Evolutionary conservation across 1,139 yeast species (phyloP).

Genomic region (Suhomyces ambrosiae): DNA sequence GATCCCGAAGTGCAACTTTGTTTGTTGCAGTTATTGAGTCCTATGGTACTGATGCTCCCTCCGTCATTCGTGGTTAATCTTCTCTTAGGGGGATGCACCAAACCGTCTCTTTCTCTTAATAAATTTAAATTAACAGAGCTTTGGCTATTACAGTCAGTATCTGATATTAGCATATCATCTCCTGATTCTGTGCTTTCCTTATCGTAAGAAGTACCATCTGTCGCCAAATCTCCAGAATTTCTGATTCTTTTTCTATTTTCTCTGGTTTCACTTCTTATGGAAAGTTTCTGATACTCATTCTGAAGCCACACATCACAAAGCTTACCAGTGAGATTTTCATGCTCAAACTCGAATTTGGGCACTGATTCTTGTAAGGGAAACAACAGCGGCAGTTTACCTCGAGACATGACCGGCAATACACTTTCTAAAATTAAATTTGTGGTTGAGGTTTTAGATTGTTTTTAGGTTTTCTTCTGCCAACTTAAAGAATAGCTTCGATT

Average conservation of each 20-base stretch:
- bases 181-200: conserved; percentile 28
- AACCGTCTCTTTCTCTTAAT: conserved; percentile 21
- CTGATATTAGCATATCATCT: conserved; percentile 43
- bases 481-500: too few relatives aligned
- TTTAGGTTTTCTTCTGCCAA: too few relatives aligned
- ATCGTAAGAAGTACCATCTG: conserved; percentile 11
- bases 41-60: conserved; percentile 5
- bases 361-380: conserved; percentile 37
- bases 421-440: too few relatives aligned
- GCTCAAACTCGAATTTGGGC: conserved; percentile 38
- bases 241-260: conserved; percentile 19
- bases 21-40: conserved; percentile 4
- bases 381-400: conserved; percentile 28
- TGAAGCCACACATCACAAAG: conserved; percentile 39
- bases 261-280: conserved; percentile 18
- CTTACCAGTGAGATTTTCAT: conserved; percentile 37
- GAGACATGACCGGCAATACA: conserved; percentile 7
- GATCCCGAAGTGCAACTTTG: conserved; percentile 3
- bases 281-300: conserved; percentile 34
- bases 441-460: neutral
- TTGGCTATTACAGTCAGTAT: conserved; percentile 35
- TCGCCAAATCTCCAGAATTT: conserved; percentile 15
- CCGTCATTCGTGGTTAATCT: conserved; percentile 28
- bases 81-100: conserved; percentile 44
- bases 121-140: conserved; percentile 18